A percentile compares a stretch with the other conserved stretches of the same genome.
Evolutionary conservation across 495 filamentous ascomycete genomes (phyloP).

Genomic region (Staphylotrichum tortipilum): DNA sequence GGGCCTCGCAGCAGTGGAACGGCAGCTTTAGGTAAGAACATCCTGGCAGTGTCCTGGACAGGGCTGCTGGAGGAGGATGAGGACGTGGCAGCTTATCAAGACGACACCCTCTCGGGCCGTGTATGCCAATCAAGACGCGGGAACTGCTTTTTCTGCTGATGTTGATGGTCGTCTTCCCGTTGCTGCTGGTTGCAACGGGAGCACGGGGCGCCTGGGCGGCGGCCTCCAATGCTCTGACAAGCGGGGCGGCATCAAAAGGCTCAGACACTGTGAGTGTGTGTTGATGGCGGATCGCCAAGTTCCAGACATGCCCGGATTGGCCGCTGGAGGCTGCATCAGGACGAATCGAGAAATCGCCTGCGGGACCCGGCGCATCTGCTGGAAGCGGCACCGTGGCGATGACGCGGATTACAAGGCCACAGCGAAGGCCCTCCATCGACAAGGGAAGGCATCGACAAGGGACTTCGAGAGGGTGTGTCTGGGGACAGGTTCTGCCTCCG

Average conservation of each 20-base stretch:
- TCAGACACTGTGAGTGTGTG: neutral
- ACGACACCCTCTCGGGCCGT: neutral
- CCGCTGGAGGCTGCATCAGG: conserved; percentile 2
- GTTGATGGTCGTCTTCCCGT: no score
- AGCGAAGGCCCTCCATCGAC: no score
- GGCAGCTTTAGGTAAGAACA: neutral
- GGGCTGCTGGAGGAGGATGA: no score
- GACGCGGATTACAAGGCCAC: no score
- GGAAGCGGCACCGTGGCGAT: no score
- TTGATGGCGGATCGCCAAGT: conserved; percentile 1
- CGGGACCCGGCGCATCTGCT: neutral
- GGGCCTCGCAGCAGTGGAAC: conserved; percentile 1
- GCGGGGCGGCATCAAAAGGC: neutral
- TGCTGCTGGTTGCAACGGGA: neutral
- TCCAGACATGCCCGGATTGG: conserved; percentile 1
- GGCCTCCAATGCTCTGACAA: conserved; percentile 1
- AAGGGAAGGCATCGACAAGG: neutral
- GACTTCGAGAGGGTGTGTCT: no score
- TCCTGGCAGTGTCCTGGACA: no score
- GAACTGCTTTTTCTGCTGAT: no score
- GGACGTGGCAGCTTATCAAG: neutral
- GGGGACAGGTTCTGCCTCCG: no score
- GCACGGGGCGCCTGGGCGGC: neutral
- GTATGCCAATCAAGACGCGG: neutral
- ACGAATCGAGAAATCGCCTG: conserved; percentile 4